Percentiles rank a stretch among this genome's conserved stretches.
Evolutionary conservation across 768 basidiomycete species (phyloP).

Genomic region (Artomyces pyxidatus): DNA sequence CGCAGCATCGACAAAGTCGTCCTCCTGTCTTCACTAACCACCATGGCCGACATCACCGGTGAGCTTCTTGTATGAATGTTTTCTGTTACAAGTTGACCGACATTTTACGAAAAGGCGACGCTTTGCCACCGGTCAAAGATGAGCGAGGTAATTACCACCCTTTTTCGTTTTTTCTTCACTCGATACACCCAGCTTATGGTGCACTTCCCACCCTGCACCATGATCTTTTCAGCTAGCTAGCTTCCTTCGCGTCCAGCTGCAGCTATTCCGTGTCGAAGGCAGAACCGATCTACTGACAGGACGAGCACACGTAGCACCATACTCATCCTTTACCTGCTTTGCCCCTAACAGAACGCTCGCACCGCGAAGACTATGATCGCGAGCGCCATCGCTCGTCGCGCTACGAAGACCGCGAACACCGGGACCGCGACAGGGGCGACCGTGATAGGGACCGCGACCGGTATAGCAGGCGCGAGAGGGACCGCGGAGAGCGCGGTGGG

Average conservation of each 20-base stretch:
- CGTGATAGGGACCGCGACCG: slow-evolving; percentile 25
- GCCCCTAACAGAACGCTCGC: slow-evolving; percentile 14
- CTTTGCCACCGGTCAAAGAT: background rate
- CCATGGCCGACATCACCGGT: slow-evolving; percentile 13
- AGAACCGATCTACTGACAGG: slow-evolving; percentile 10
- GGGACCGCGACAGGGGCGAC: slow-evolving; percentile 25
- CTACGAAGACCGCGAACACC: slow-evolving; percentile 19
- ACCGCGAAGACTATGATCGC: slow-evolving; percentile 19
- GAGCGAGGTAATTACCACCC: slow-evolving; percentile 14
- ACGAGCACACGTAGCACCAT: slow-evolving; percentile 6
- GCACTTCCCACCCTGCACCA: slow-evolving; percentile 16
- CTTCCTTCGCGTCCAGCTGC: slow-evolving; percentile 14
- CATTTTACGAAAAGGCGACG: no score
- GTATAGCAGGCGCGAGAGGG: slow-evolving; percentile 17
- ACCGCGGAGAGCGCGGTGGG: slow-evolving; percentile 28
- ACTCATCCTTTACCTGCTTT: slow-evolving; percentile 12
- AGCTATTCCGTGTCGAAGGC: slow-evolving; percentile 9
- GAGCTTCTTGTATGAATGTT: no score
- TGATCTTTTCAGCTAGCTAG: slow-evolving; percentile 16
- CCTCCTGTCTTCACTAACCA: background rate
- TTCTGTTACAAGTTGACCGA: no score
- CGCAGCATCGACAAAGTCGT: no score
- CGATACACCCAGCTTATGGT: slow-evolving; percentile 18
- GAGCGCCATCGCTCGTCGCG: slow-evolving; percentile 21
- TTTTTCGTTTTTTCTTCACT: slow-evolving; percentile 10